These are phyloP conservation scores for Didymella exigua DNA, from an alignment of 2,329 filamentous ascomycete genomes.

Conservation along the genomic window DNA sequence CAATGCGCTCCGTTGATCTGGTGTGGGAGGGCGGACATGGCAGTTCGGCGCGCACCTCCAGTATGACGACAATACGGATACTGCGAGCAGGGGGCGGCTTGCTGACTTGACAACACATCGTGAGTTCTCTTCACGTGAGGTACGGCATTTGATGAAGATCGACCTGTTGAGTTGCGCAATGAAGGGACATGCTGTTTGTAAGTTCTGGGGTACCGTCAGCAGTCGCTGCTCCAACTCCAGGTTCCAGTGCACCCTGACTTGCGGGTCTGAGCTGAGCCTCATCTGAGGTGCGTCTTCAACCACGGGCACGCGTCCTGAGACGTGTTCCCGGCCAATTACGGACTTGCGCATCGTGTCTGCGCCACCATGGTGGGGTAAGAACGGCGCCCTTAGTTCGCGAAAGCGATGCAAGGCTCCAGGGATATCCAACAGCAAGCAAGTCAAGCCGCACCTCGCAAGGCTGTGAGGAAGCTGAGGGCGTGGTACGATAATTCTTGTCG, in stretches of 20 bases:
- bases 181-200: not conserved
- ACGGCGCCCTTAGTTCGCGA: constrained; percentile 16
- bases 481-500: constrained; percentile 31
- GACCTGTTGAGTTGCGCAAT: constrained; percentile 1
- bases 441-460: constrained; percentile 25
- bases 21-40: constrained; percentile 7
- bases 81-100: constrained; percentile 9
- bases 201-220: not conserved
- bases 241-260: constrained; percentile 4
- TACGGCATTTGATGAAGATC: constrained; percentile 9
- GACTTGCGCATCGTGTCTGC: constrained; percentile 2
- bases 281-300: constrained; percentile 7
- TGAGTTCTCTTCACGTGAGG: not conserved
- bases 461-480: constrained; percentile 15
- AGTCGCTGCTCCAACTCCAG: not conserved
- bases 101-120: constrained; percentile 13
- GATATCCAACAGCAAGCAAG: constrained; percentile 28
- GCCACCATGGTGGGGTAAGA: constrained; percentile 14
- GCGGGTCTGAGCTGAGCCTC: constrained; percentile 15
- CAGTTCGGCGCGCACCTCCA: not conserved
- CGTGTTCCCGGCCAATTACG: constrained; percentile 33
- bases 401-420: constrained; percentile 17
- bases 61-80: constrained; percentile 12
- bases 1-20: not conserved
- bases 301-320: constrained; percentile 31